phyloP scores from a whole-genome alignment of 2,329 filamentous ascomycete genomes.

The Penicillium frequentans region DNA sequence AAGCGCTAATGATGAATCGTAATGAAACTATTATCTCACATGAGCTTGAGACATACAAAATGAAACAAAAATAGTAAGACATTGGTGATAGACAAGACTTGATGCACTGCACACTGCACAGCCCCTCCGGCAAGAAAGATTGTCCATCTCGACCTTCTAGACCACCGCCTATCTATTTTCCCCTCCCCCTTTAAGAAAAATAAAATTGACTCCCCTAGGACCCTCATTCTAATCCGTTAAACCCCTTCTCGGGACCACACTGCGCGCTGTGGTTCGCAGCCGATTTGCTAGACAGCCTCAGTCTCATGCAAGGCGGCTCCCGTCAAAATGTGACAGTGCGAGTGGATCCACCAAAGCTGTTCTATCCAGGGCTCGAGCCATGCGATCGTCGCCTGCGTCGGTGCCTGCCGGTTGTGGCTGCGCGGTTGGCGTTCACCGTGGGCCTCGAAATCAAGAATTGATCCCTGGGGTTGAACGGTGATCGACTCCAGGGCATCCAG shows the following conservation, averaged over 20 bases:
- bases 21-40: too few relatives aligned
- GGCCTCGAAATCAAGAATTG: neutral
- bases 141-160: neutral
- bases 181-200: neutral
- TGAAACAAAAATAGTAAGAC: neutral
- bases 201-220: neutral
- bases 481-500: neutral
- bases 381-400: constrained; percentile 24
- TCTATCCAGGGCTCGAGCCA: constrained; percentile 14
- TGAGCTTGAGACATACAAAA: neutral
- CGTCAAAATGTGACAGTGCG: constrained; percentile 21
- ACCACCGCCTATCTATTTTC: neutral
- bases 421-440: constrained; percentile 14
- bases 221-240: neutral
- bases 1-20: neutral
- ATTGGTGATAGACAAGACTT: neutral
- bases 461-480: neutral
- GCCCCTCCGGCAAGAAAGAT: neutral
- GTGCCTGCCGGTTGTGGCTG: constrained; percentile 25
- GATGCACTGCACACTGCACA: neutral
- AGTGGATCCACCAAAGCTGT: constrained; percentile 19
- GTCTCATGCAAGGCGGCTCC: constrained; percentile 23
- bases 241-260: neutral
- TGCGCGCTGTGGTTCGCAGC: constrained; percentile 9
- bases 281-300: constrained; percentile 19